Base-by-base conservation (phyloP, 192 early-diverging fungal genomes). In the Chytriomyces confervae region DNA sequence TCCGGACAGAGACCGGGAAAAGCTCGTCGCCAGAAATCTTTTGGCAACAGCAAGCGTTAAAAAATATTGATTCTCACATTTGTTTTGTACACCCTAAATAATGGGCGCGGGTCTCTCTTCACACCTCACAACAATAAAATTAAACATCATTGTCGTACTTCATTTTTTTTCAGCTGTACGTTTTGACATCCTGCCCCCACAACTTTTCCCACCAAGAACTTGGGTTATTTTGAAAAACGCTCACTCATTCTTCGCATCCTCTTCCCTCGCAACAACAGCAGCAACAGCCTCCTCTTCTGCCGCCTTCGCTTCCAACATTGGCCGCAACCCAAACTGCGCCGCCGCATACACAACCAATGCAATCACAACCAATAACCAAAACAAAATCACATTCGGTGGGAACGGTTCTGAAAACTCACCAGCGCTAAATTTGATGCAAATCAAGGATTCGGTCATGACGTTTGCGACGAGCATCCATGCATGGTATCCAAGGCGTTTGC, bases 401-500 rank as follows among this genome's bases (percentile, higher is more conserved):
- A 91, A 90, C 6, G 95, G 92, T 62, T 90, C 87, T 0, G 89
- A 81, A 81, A 98, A 98, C 84, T 97, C 95, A 62, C 91, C 95
- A 50, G 86, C 86, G 10, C 91, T 88, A 85, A 95, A 97, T 82
- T 98, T 98, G 79, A 95, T 84, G 61, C 91, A 86, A 77, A 98
- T 96, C n/a, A 98, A 78, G 7, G 94, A 87, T 80, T 98, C 97
- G 0, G 96, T 96, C 53, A 95, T 79, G 75, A 97, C 92, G 51
- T 90, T 95, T 44, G 91, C 93, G 7, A 93, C 91, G 47, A 94
- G 85, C 78, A 96, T 84, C 97, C 97, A 98, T 51, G 94, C 94
- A 80, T 96, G 95, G 62, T 94, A 93, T 71, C 97, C 97, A 77
- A 97, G 88, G 51, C 95, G 92, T 68, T 95, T 95, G 81, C 94